These are phyloP conservation scores for Cystobasidiaceae sp. DNA, from an alignment of 1,284 basidiomycete genomes.

Conservation along the genomic window DNA sequence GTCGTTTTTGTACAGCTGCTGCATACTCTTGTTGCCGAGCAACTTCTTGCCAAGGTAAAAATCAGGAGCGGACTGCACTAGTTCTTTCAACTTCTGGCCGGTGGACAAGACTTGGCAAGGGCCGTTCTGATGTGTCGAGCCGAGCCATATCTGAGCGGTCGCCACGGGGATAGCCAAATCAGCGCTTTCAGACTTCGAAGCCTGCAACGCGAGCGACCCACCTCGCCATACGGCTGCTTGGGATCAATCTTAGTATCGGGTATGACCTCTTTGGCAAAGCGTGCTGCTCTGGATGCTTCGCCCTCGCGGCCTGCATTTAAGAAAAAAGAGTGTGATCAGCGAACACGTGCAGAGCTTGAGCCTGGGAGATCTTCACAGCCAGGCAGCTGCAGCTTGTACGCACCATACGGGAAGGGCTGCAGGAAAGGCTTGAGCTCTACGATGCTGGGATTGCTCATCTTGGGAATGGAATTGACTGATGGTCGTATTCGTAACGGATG, in stretches of 20 bases:
- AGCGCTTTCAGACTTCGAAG: not conserved
- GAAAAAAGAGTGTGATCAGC: too few species aligned
- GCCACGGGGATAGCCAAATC: too few species aligned
- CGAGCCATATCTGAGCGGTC: constrained; percentile 23
- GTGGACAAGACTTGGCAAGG: constrained; percentile 24
- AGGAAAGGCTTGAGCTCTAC: constrained; percentile 37
- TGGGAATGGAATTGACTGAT: not conserved
- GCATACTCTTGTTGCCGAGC: constrained; percentile 33
- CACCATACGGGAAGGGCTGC: constrained; percentile 39
- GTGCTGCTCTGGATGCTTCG: constrained; percentile 32
- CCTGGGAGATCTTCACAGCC: not conserved
- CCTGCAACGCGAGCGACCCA: constrained; percentile 21
- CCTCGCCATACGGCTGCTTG: constrained; percentile 37
- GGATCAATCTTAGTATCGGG: constrained; percentile 35
- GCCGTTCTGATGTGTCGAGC: constrained; percentile 36
- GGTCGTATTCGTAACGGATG: not conserved
- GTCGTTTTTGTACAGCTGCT: constrained; percentile 31
- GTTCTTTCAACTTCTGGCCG: constrained; percentile 17
- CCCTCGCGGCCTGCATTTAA: constrained; percentile 31
- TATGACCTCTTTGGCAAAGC: constrained; percentile 31
- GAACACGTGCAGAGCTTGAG: too few species aligned
- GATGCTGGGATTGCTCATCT: constrained; percentile 25
- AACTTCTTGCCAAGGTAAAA: constrained; percentile 36
- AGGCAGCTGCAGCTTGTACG: not conserved
- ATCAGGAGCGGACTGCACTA: constrained; percentile 29